Percentiles rank a stretch among this genome's conserved stretches.
phyloP scores from a whole-genome alignment of 805 yeast genomes.

The Isabelozyma gotoi region DNA sequence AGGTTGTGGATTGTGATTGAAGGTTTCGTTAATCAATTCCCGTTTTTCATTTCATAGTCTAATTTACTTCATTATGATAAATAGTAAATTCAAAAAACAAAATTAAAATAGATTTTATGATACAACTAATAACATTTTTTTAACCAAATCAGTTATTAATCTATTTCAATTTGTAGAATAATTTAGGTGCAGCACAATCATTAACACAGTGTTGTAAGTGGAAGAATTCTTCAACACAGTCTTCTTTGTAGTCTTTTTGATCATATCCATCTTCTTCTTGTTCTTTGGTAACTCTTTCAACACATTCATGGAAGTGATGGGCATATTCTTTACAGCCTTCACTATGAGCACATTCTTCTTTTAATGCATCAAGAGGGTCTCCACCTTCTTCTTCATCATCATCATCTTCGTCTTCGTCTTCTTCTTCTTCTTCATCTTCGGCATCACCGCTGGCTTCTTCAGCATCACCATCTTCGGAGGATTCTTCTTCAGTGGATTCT shows the following conservation, averaged over 20 bases:
- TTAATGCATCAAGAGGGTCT: slow-evolving; percentile 39
- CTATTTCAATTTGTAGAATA: slow-evolving; percentile 83
- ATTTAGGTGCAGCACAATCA: slow-evolving; percentile 87
- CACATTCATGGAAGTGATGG: slow-evolving; percentile 94
- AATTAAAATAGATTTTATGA: neutral
- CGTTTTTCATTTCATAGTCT: neutral
- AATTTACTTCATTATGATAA: neutral
- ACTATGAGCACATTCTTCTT: slow-evolving; percentile 64
- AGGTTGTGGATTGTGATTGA: neutral
- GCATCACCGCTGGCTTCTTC: slow-evolving; percentile 36
- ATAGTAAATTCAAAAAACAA: neutral
- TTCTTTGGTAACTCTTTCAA: slow-evolving; percentile 89
- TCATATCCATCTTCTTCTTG: slow-evolving; percentile 83
- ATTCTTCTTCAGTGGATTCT: slow-evolving; percentile 37
- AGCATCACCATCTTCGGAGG: slow-evolving; percentile 19
- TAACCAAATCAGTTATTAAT: neutral
- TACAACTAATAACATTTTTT: neutral
- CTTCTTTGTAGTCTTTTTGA: slow-evolving; percentile 83
- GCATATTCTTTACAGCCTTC: slow-evolving; percentile 67
- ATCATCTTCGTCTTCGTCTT: slow-evolving; percentile 61
- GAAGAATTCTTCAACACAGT: slow-evolving; percentile 97
- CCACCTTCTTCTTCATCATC: slow-evolving; percentile 68
- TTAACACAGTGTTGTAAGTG: slow-evolving; percentile 92
- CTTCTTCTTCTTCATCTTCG: slow-evolving; percentile 52
- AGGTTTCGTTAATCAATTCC: neutral